Base-by-base conservation (phyloP, 805 yeast species). In the Hanseniaspora occidentalis region DNA sequence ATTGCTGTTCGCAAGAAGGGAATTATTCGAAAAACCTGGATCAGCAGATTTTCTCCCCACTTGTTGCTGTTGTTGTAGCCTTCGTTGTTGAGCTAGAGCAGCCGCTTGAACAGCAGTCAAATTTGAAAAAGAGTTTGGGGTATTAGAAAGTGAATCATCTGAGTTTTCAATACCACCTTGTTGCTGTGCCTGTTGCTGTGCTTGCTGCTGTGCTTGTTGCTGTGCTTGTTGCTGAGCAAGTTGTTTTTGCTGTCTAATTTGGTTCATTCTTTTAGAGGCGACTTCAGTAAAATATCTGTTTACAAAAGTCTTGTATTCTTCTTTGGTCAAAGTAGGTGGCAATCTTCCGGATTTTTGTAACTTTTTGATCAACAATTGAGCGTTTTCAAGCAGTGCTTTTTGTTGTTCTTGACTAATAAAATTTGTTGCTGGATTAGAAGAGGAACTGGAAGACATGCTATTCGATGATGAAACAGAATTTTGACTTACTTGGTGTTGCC, bases 391-490 rank as follows among this genome's bases (percentile, higher is more conserved):
- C 22, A 41, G 18, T n/a, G 44, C 44, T 20, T 41, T 41, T 34
- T 50, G 52, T 38, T 54, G 58, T 24, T 53, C 58, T 35, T 56
- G 62, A 36, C 58, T 54, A 34, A 56, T 37, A 17, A 19, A 35
- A 34, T 35, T 17, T 23, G 10, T n/a, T 20, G 38, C 16, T 6
- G 35, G 3, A 7, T 13, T 10, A 6, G 8, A 19, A 4, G 27
- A 6, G 21, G 22, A n/a, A 27, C 27, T 39, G 25, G 3, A 13
- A 4, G 21, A 5, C 11, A 13, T 33, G 6, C 31, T 20, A 21
- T n/a, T 34, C 22, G 37, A 7, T 25, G 37, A 11, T 14, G 36
- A 14, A 23, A 40, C 3, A 14, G 31, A 20, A 16, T 53, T 35
- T 26, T 25, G 21, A 20, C 24, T 16, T 6, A 2, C 13, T 27